Base-by-base conservation (phyloP, 352 stramenopile genomes). In the Saprolegnia diclina region DNA sequence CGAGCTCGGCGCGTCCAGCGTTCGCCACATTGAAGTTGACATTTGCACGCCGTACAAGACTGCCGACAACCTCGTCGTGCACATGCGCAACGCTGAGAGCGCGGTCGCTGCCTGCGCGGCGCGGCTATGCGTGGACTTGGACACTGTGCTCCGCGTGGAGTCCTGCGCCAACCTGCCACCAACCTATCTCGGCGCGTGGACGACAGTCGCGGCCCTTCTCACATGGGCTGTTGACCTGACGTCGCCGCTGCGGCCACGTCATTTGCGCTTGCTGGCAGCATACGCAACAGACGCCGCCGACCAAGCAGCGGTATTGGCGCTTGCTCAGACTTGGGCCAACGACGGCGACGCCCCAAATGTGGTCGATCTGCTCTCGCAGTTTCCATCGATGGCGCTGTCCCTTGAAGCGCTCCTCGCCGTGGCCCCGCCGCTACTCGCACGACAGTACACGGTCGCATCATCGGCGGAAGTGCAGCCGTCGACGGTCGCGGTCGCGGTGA, bases 391-490 rank as follows among this genome's bases (percentile, higher is more conserved):
- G 52, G 76, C 70, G 4, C 61, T 93, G 24, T 83, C 77, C 46
- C 91, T 92, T 44, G 64, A 63, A 4, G 78, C 77, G 40, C 90
- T 92, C 70, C 82, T 89, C 64, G 80, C 90, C 62, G 72, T 92
- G 22, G 85, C 77, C 6, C 83, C 87, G 16, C 59, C 71, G 29
- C 91, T 91, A 66, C 73, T 79, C 0, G 77, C 83, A 19, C 77
- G 87, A 13, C 91, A 92, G 65, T 94, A 94, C 77, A 93, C 85
- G 7, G 77, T 94, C 14, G 92, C 87, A 35, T 94, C 87, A 1
- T 94, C 87, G 53, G 76, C 83, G 10, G 74, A 73, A n/a, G 79
- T 82, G 53, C 73, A 74, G 32, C 80, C 79, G 0, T 71, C 90
- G 32, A 77, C 66, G 0, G 76, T 91, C 37, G 88, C 84, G 22